Base-by-base conservation (phyloP, 371 early-diverging fungal species). In the Furculomyces boomerangus region DNA sequence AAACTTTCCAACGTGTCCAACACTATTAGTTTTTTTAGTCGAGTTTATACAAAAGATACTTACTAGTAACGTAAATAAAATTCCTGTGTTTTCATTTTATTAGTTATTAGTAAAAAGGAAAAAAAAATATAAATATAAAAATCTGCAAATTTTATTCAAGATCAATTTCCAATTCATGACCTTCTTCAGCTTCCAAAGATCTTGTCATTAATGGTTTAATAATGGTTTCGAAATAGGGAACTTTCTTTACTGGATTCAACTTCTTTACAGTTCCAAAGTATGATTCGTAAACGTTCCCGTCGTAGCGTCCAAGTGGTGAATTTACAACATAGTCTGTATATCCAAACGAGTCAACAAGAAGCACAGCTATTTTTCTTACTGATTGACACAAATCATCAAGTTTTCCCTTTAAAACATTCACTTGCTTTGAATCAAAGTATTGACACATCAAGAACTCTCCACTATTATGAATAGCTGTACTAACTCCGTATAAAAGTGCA, bases 1-100 rank as follows among this genome's bases (percentile, higher is more conserved):
- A 67, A 86, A 93, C 60, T 86, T 79, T 48, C 95, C 95, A 63
- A 74, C 78, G 65, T 94, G 93, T 13, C 95, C 97, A 20, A 87
- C 81, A 62, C 90, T 89, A 55, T 20, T 8, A 68, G 39, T 14
- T 14, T 14, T 14, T 10, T 39, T 39, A 27, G 2, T 1, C 3
- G 25, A 2, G 3, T 28, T 50, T 13, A 10, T 26, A 16, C 22
- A 31, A n/a, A n/a, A n/a, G n/a, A n/a, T n/a, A 66, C 79, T 68
- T 76, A 87, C 86, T 89, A 89, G 73, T 86, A 89, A 54, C 87
- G 79, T 49, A 89, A 76, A 65, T 83, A 84, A 62, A 89, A 86
- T 54, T 84, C 83, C 46, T 79, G 79, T 41, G 71, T 64, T 24
- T 60, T 64, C 14, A 41, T 41, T 53, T 35, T 16, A 2, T 2